phyloP scores from a whole-genome alignment of 768 basidiomycete species.

The Suillus subalutaceus region DNA sequence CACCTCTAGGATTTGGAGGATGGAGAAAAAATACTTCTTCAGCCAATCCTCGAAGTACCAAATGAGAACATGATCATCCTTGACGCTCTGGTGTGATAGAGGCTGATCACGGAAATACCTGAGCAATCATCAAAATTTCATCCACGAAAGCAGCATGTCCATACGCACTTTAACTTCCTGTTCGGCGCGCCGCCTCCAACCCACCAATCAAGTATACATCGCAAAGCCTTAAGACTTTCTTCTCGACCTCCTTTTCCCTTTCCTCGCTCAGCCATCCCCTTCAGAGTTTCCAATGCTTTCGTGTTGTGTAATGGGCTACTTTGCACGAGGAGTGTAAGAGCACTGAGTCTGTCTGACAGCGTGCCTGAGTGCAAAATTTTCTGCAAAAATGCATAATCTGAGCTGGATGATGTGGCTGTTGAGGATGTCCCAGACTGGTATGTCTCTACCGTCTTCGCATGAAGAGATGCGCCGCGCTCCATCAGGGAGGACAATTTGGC shows the following conservation, averaged over 20 bases:
- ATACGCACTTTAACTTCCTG: constrained; percentile 79
- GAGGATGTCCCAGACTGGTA: constrained; percentile 57
- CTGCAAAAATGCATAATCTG: constrained; percentile 80
- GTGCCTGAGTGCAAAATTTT: constrained; percentile 89
- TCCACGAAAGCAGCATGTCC: not conserved
- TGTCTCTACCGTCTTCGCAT: constrained; percentile 43
- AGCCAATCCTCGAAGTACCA: constrained; percentile 98
- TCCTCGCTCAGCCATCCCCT: constrained; percentile 74
- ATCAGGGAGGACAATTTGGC: constrained; percentile 48
- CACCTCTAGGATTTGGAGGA: constrained; percentile 91
- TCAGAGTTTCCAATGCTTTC: constrained; percentile 76
- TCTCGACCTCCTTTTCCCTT: constrained; percentile 90
- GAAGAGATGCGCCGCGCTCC: constrained; percentile 49
- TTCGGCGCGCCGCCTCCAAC: constrained; percentile 88
- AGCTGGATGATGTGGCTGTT: constrained; percentile 46
- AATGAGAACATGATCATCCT: constrained; percentile 72
- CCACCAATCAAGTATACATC: constrained; percentile 98
- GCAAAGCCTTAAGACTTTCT: constrained; percentile 86
- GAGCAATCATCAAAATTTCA: not conserved
- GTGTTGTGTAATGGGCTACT: constrained; percentile 85
- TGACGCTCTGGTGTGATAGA: constrained; percentile 58
- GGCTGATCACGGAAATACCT: constrained; percentile 95
- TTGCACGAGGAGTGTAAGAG: constrained; percentile 87
- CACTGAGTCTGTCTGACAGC: constrained; percentile 88
- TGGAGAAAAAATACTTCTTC: constrained; percentile 94